A percentile compares a stretch with the other conserved stretches of the same genome.
Evolutionary conservation across 176 grass and related monocot species (phyloP).

Genomic region (Themeda triandra): DNA sequence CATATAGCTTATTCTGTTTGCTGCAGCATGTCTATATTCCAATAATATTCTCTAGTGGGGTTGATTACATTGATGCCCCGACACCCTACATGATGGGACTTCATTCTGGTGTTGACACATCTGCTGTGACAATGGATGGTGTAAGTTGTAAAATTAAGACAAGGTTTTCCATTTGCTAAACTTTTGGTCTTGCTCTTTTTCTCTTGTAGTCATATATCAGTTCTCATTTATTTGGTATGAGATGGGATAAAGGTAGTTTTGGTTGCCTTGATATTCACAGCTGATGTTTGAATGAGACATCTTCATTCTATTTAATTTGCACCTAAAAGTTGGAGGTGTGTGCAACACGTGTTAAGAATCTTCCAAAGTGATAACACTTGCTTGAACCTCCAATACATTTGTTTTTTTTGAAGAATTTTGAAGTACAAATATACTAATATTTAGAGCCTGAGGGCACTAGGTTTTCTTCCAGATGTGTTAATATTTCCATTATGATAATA

Average conservation of each 20-base stretch:
- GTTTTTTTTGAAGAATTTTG: background rate
- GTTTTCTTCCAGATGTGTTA: background rate
- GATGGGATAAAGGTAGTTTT: conserved; percentile 15
- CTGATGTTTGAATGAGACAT: background rate
- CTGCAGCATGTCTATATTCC: conserved; percentile 98
- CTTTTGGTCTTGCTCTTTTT: conserved; percentile 11
- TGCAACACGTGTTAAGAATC: background rate
- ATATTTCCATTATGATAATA: conserved; percentile 26
- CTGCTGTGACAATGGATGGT: conserved; percentile 89
- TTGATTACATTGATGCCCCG: conserved; percentile 99
- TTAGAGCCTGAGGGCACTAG: background rate
- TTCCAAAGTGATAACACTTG: conserved; percentile 18
- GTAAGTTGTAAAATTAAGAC: conserved; percentile 62
- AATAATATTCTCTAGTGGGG: conserved; percentile 98
- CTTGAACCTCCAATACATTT: conserved; percentile 14
- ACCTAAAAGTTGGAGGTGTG: conserved; percentile 9
- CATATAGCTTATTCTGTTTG: conserved; percentile 32
- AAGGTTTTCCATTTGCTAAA: conserved; percentile 21
- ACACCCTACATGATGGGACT: conserved; percentile 99
- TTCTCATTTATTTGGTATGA: conserved; percentile 16
- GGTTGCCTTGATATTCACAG: background rate
- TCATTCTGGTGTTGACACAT: conserved; percentile 98
- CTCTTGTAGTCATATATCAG: background rate
- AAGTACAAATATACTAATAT: conserved; percentile 10
- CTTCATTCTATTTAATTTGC: conserved; percentile 20